Evolutionary conservation across 2,329 filamentous ascomycete species (phyloP).

Genomic region (Alternaria postmessia): DNA sequence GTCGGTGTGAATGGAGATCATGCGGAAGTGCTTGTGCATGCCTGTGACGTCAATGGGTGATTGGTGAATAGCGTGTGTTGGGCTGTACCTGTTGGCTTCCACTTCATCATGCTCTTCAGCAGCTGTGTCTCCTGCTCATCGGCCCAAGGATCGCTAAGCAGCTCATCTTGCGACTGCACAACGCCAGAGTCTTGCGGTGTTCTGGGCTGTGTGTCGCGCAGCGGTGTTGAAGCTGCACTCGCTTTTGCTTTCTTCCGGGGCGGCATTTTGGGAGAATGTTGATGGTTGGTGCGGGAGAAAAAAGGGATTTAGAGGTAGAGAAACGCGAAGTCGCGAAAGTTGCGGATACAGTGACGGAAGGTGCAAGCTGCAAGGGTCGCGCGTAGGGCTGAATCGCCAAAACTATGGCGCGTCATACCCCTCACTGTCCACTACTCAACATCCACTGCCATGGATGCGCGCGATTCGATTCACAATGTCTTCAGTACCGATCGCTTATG

Average conservation of each 20-base stretch:
- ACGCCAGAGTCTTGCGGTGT: constrained; percentile 50
- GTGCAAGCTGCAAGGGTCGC: constrained; percentile 26
- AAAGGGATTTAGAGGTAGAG: background rate
- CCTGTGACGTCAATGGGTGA: constrained; percentile 44
- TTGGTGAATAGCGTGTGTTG: background rate
- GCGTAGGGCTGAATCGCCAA: constrained; percentile 38
- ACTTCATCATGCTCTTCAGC: constrained; percentile 90
- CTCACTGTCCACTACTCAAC: constrained; percentile 20
- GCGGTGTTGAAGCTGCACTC: constrained; percentile 65
- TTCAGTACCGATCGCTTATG: constrained; percentile 72
- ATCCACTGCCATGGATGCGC: constrained; percentile 40
- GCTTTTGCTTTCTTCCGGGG: constrained; percentile 73
- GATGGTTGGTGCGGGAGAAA: background rate
- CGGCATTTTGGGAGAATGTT: constrained; percentile 62
- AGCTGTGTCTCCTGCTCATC: constrained; percentile 93
- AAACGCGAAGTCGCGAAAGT: constrained; percentile 7
- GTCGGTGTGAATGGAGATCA: constrained; percentile 54
- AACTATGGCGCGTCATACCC: constrained; percentile 43
- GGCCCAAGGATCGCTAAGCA: constrained; percentile 81
- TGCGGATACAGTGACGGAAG: constrained; percentile 21
- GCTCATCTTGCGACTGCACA: constrained; percentile 63
- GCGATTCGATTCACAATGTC: constrained; percentile 60
- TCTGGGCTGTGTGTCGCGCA: constrained; percentile 50
- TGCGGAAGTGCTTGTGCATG: constrained; percentile 66
- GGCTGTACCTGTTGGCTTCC: constrained; percentile 83